Conservation (phyloP, 306 rosid genomes). For the Castanopsis chinensis region DNA sequence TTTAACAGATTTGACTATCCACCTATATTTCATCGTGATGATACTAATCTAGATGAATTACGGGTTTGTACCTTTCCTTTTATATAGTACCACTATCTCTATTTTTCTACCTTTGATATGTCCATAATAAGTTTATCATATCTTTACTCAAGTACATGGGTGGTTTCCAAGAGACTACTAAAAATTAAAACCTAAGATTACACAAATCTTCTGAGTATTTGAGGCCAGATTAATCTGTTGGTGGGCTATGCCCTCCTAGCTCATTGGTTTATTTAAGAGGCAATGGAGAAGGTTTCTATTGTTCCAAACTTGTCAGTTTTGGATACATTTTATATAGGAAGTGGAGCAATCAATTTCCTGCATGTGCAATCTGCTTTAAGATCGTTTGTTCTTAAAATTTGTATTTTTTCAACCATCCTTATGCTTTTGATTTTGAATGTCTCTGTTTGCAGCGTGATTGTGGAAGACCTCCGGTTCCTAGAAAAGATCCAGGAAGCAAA, state of each 20-base stretch:
- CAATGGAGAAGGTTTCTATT: background rate
- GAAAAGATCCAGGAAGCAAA: slow-evolving; percentile 80
- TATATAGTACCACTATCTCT: background rate
- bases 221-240: background rate
- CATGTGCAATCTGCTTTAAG: slow-evolving; percentile 5
- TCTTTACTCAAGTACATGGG: background rate
- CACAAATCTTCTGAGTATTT: background rate
- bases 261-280: background rate
- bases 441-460: slow-evolving; percentile 66
- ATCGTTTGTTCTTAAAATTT: slow-evolving; percentile 12
- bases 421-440: slow-evolving; percentile 21
- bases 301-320: background rate
- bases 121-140: background rate
- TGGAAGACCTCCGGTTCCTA: slow-evolving; percentile 91
- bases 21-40: slow-evolving; percentile 85
- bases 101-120: background rate
- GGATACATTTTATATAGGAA: background rate
- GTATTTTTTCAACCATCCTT: background rate
- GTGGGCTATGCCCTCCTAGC: background rate
- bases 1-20: slow-evolving; percentile 85
- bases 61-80: slow-evolving; percentile 61
- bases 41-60: slow-evolving; percentile 70
- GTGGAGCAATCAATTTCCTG: background rate
- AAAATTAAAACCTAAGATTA: background rate
- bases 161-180: background rate